These are phyloP conservation scores for Acrocalymma vagum DNA, from an alignment of 2,329 filamentous ascomycete species.

Conservation along the genomic window DNA sequence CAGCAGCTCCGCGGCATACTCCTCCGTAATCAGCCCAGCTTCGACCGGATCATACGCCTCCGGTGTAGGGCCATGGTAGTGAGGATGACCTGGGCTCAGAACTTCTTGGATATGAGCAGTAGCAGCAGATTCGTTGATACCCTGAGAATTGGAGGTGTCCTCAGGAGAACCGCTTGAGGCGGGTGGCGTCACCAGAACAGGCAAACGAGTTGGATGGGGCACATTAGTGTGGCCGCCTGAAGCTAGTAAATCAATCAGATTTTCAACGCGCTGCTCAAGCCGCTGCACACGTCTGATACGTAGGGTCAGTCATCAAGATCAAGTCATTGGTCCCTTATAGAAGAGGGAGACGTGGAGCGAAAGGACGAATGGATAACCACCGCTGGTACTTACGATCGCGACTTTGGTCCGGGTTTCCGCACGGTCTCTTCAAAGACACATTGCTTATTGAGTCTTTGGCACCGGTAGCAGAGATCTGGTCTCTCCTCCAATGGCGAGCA, in stretches of 20 bases:
- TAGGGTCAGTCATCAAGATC: background rate
- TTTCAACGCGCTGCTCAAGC: slow-evolving; percentile 34
- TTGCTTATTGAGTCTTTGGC: slow-evolving; percentile 28
- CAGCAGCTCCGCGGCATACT: slow-evolving; percentile 18
- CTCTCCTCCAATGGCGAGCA: slow-evolving; percentile 24
- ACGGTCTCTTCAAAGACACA: slow-evolving; percentile 25
- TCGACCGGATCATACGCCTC: slow-evolving; percentile 25
- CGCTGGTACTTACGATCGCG: slow-evolving; percentile 32
- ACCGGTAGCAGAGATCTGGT: slow-evolving; percentile 25
- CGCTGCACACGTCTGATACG: slow-evolving; percentile 29
- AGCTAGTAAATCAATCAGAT: slow-evolving; percentile 26
- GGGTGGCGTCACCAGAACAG: too few relatives aligned
- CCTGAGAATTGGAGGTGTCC: too few relatives aligned
- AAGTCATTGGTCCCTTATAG: background rate
- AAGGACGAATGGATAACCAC: background rate
- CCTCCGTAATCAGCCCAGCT: slow-evolving; percentile 21
- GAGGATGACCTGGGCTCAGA: too few relatives aligned
- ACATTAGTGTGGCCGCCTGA: slow-evolving; percentile 11
- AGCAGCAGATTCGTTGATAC: too few relatives aligned
- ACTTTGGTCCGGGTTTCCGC: slow-evolving; percentile 25
- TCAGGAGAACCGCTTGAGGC: too few relatives aligned
- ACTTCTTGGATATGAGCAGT: too few relatives aligned
- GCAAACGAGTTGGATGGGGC: too few relatives aligned
- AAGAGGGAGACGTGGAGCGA: background rate
- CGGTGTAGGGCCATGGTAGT: too few relatives aligned